Evolutionary conservation across 805 yeast species (phyloP).

Genomic region (Candida broadrunensis): DNA sequence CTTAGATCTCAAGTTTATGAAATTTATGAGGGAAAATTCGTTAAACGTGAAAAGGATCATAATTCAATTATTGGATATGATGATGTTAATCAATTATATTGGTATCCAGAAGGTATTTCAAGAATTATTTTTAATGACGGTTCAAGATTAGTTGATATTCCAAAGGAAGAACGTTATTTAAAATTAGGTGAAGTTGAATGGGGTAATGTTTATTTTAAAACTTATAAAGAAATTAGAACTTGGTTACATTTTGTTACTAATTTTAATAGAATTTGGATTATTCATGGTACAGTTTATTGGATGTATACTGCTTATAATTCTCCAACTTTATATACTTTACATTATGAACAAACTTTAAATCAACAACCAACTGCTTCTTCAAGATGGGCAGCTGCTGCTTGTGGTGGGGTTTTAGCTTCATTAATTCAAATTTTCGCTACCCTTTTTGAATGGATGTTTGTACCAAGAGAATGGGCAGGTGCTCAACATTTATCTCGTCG

Average conservation of each 20-base stretch:
- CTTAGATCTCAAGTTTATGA: constrained; percentile 80
- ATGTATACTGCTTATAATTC: constrained; percentile 92
- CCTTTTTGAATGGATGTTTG: constrained; percentile 89
- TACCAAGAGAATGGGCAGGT: constrained; percentile 98
- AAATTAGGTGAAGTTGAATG: constrained; percentile 91
- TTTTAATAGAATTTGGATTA: constrained; percentile 97
- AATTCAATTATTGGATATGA: constrained; percentile 86
- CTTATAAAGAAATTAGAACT: constrained; percentile 92
- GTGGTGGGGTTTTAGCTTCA: constrained; percentile 88
- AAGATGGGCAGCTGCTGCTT: constrained; percentile 88
- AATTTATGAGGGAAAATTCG: constrained; percentile 75
- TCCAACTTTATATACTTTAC: constrained; percentile 83
- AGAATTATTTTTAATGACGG: constrained; percentile 91
- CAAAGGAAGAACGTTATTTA: constrained; percentile 83
- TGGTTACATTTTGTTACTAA: constrained; percentile 96
- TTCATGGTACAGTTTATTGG: constrained; percentile 89
- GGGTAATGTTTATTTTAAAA: constrained; percentile 90
- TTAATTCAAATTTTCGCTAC: constrained; percentile 85
- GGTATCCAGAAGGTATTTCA: constrained; percentile 99
- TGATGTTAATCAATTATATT: constrained; percentile 96
- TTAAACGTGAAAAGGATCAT: constrained; percentile 84
- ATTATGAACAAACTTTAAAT: constrained; percentile 78
- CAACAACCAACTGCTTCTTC: constrained; percentile 89
- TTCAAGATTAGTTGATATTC: constrained; percentile 84
- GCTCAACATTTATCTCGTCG: constrained; percentile 95